Evolutionary conservation across 345 rosid genomes (phyloP), one percentile per base, ranked within the genome.

Genomic region (Heritiera fomes): DNA sequence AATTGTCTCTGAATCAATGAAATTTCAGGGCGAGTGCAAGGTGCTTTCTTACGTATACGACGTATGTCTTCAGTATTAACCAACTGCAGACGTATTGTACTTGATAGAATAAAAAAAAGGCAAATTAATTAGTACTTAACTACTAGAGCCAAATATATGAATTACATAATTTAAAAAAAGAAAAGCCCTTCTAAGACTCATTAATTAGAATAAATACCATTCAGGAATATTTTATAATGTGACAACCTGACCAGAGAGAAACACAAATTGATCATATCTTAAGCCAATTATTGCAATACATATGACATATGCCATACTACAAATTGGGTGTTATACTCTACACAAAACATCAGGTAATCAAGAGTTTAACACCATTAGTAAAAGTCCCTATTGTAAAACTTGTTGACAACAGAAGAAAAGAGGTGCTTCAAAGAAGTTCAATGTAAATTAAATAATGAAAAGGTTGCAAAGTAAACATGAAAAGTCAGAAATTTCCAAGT

Each of bases 21-120:
- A 84, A 94, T 93, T 86, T 97, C 99, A 69, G 91, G 73, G 75
- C 85, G 77, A 73, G 98, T 97, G 86, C 99, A 97, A 71, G 99
- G 99, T n/a, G 99, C 99, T 81, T 97, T 97, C 87, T 93, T 97
- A 20, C 99, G 93, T 64, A 89, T 81, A 74, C 99, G 98, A 38
- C 97, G 98, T 84, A 94, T 88, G 82, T 90, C 95, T 82, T 94
- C 98, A 67, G 98, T 92, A 83, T 83, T 90, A 61, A 87, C 92
- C 87, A 97, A 81, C 63, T 97, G 99, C 80, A 88, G 91, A 40
- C 98, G 98, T 83, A 97, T 97, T 28, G 88, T 81, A 84, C 99
- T 97, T 82, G 32, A 89, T 43, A 71, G 85, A 45, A 80, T 43
- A 73, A 86, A 45, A 80, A 80, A 50, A 65, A 75, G 59, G 43